phyloP scores from a whole-genome alignment of 176 grass and related monocot genomes.

The Aegilops tauschii region DNA sequence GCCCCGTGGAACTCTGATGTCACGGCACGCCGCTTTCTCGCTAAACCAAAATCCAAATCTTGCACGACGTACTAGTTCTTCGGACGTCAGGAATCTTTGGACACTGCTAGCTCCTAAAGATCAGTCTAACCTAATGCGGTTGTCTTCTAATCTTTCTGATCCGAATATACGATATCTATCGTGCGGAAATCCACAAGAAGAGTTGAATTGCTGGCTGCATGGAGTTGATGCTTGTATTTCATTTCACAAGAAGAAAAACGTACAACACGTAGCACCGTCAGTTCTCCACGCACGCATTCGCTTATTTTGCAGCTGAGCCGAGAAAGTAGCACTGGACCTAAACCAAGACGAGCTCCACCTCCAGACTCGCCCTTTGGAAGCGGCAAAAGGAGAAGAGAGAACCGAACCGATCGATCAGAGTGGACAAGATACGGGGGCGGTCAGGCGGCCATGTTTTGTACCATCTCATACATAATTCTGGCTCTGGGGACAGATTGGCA shows the following conservation, averaged over 20 bases:
- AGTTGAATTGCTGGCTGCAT: neutral
- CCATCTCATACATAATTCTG: too few relatives aligned
- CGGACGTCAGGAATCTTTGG: neutral
- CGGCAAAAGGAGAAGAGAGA: too few relatives aligned
- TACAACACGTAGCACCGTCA: neutral
- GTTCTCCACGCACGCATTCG: too few relatives aligned
- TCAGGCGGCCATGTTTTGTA: too few relatives aligned
- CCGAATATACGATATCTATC: neutral
- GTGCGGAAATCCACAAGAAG: too few relatives aligned
- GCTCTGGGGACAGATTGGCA: too few relatives aligned
- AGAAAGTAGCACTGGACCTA: neutral
- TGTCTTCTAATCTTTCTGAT: neutral
- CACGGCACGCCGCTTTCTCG: neutral
- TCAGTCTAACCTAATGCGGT: too few relatives aligned
- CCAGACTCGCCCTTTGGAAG: too few relatives aligned
- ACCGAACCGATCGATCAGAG: too few relatives aligned
- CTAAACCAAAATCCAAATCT: too few relatives aligned
- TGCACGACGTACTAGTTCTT: neutral
- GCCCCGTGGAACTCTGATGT: neutral
- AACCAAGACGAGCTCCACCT: neutral
- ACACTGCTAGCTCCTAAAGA: neutral
- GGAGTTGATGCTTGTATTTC: neutral
- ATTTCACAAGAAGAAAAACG: neutral
- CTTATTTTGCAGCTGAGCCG: neutral
- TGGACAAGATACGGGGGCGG: too few relatives aligned